These are phyloP conservation scores for Ceratocystis albifundus DNA, from an alignment of 2,329 filamentous ascomycete species.

Conservation along the genomic window DNA sequence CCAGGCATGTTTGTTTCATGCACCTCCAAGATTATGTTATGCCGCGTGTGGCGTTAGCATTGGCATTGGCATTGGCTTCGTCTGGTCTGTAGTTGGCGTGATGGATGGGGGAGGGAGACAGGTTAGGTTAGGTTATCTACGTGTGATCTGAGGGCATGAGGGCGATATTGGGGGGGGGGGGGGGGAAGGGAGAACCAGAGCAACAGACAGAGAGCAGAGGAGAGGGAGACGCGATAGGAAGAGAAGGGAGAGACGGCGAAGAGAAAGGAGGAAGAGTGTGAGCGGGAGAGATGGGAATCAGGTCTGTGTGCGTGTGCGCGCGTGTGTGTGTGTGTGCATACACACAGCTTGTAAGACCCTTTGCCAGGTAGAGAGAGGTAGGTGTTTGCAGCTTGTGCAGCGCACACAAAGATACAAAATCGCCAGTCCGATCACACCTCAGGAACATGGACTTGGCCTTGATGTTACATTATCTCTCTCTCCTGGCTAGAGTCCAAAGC, in stretches of 20 bases:
- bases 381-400: neutral
- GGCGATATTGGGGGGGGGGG: neutral
- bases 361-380: neutral
- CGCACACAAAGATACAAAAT: neutral
- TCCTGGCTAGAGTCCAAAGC: no score
- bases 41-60: conserved; percentile 3
- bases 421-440: neutral
- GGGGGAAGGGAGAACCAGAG: neutral
- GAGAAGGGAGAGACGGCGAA: neutral
- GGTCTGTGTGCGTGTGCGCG: neutral
- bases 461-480: no score
- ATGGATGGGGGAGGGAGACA: neutral
- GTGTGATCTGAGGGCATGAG: neutral
- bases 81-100: neutral
- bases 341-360: neutral
- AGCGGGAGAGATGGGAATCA: neutral
- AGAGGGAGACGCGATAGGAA: neutral
- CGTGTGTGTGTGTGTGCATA: neutral
- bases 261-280: neutral
- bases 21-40: conserved; percentile 12
- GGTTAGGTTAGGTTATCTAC: neutral
- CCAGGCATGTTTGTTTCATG: conserved; percentile 11
- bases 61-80: neutral
- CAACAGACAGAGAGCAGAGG: no score
- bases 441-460: neutral